These are phyloP conservation scores for Chaetomium strumarium DNA, from an alignment of 2,329 filamentous ascomycete species.

Conservation along the genomic window DNA sequence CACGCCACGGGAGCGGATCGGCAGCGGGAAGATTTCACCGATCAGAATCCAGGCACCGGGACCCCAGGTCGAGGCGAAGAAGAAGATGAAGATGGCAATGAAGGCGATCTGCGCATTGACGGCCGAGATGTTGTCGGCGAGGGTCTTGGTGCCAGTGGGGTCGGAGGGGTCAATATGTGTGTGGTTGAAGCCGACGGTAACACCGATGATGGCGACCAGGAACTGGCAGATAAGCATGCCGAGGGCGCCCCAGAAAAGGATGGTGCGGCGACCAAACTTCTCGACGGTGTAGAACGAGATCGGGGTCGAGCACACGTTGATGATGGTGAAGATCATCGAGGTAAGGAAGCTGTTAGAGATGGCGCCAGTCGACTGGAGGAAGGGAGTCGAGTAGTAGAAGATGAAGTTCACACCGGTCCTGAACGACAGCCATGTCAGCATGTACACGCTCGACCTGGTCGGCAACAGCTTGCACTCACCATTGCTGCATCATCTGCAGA, in stretches of 20 bases:
- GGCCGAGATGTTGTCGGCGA: conserved; percentile 50
- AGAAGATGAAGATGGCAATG: conserved; percentile 90
- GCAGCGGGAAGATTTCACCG: conserved; percentile 85
- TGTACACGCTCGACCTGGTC: background rate
- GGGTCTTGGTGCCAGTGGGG: conserved; percentile 32
- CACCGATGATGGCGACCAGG: conserved; percentile 72
- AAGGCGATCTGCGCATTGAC: conserved; percentile 73
- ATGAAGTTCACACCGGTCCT: conserved; percentile 88
- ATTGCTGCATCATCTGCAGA: conserved; percentile 76
- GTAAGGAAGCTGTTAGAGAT: conserved; percentile 77
- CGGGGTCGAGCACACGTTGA: conserved; percentile 82
- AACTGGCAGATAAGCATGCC: conserved; percentile 87
- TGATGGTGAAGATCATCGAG: conserved; percentile 76
- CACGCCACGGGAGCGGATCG: conserved; percentile 82
- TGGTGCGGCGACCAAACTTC: conserved; percentile 69
- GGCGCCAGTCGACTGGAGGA: conserved; percentile 73
- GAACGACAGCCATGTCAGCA: background rate
- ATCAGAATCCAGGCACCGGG: conserved; percentile 77
- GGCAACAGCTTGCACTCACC: conserved; percentile 28
- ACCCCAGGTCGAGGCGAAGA: conserved; percentile 86
- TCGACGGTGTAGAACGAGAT: conserved; percentile 85
- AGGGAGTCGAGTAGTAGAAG: conserved; percentile 80
- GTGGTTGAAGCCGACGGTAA: conserved; percentile 51
- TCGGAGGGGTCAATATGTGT: conserved; percentile 40
- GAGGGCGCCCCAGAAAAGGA: conserved; percentile 71